phyloP scores from a whole-genome alignment of 345 rosid species.

The Noccaea caerulescens region DNA sequence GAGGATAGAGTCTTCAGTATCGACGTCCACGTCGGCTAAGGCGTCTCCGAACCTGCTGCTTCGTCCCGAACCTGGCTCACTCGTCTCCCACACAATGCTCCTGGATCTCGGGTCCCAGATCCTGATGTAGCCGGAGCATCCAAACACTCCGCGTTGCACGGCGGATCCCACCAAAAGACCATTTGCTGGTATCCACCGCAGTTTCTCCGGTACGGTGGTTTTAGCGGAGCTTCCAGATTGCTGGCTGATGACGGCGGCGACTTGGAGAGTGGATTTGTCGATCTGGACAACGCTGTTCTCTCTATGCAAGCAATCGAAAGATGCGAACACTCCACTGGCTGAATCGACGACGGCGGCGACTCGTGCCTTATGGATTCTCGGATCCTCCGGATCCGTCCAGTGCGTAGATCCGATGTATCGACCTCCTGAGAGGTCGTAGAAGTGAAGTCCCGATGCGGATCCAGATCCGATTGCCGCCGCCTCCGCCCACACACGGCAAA shows the following conservation, averaged over 20 bases:
- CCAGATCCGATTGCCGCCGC: conserved; percentile 76
- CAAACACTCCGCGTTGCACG: conserved; percentile 71
- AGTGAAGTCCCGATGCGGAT: conserved; percentile 71
- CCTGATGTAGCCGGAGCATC: conserved; percentile 81
- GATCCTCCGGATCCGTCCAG: conserved; percentile 83
- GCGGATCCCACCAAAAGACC: conserved; percentile 59
- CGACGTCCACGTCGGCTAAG: conserved; percentile 76
- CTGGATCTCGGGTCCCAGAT: conserved; percentile 83
- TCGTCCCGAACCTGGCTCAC: conserved; percentile 91
- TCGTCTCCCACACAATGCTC: conserved; percentile 79
- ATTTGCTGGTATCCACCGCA: conserved; percentile 65
- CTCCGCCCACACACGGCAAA: conserved; percentile 64
- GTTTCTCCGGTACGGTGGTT: conserved; percentile 63
- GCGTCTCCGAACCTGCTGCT: conserved; percentile 90
- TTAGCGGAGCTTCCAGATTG: conserved; percentile 75
- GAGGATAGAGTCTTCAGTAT: conserved; percentile 53
- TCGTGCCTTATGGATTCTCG: conserved; percentile 77
- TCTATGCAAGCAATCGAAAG: conserved; percentile 76
- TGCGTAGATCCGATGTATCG: conserved; percentile 68
- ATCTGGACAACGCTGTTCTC: conserved; percentile 70
- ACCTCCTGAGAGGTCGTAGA: conserved; percentile 68
- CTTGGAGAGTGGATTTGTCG: conserved; percentile 84
- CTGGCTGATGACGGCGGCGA: conserved; percentile 60
- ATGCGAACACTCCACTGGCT: conserved; percentile 56
- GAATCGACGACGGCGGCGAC: conserved; percentile 72